These are phyloP conservation scores for Cladosporium austrohemisphaericum DNA, from an alignment of 2,329 filamentous ascomycete genomes.

Conservation along the genomic window DNA sequence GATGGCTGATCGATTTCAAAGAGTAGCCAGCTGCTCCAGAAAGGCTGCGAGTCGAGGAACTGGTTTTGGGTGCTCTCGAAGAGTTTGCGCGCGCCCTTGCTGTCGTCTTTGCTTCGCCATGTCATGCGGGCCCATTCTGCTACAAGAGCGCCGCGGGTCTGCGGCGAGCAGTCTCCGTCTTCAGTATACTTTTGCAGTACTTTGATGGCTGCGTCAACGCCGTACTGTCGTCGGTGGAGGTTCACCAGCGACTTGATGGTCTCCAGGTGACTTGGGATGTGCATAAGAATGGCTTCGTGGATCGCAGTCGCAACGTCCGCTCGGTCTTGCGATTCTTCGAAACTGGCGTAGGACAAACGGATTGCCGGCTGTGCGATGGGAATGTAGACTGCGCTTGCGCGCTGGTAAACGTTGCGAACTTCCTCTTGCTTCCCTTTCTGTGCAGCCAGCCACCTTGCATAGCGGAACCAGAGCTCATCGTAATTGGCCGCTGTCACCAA, in stretches of 20 bases:
- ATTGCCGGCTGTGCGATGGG: conserved; percentile 81
- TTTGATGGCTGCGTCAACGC: conserved; percentile 77
- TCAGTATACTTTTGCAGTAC: conserved; percentile 80
- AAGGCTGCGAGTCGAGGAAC: conserved; percentile 79
- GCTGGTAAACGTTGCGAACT: conserved; percentile 84
- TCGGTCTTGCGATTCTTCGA: conserved; percentile 81
- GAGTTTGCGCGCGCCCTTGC: conserved; percentile 75
- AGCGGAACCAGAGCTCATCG: conserved; percentile 98
- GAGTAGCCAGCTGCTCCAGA: conserved; percentile 84
- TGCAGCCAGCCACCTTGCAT: conserved; percentile 85
- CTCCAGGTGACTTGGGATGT: conserved; percentile 77
- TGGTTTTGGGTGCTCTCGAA: conserved; percentile 79
- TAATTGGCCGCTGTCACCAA: conserved; percentile 90
- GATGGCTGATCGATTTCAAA: conserved; percentile 86
- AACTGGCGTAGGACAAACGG: conserved; percentile 86
- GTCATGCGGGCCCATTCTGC: conserved; percentile 83
- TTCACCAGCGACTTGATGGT: conserved; percentile 86
- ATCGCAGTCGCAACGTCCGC: conserved; percentile 78
- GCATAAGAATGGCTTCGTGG: conserved; percentile 72
- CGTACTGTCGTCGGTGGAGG: conserved; percentile 75
- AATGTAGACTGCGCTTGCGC: conserved; percentile 79
- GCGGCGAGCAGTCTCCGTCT: conserved; percentile 65
- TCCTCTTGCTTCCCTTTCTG: conserved; percentile 82
- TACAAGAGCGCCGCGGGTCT: conserved; percentile 80
- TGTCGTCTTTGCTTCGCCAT: conserved; percentile 76